Evolutionary conservation across 345 rosid genomes (phyloP), one percentile per base, ranked within the genome.

Genomic region (Raphanus raphanistrum): DNA sequence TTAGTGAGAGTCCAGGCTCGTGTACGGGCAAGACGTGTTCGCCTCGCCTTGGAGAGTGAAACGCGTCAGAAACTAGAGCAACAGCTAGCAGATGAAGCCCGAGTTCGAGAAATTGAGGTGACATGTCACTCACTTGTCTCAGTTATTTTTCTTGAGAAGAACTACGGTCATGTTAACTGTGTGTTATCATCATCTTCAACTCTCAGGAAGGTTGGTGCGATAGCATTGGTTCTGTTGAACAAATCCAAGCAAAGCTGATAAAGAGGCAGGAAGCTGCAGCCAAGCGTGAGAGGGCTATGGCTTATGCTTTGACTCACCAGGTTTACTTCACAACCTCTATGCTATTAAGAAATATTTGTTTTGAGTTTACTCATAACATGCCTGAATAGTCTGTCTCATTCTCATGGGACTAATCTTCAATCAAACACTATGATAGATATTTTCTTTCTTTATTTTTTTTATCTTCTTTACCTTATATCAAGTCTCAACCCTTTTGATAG

Each of bases 211-310:
- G 97, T 74, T 96, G 98, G 99, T 96, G 99, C 16, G 97, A 90
- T 76, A 87, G 97, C 79, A 84, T 85, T 77, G 99, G 99, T 31
- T 96, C 99, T 80, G 99, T 96, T 77, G 90, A 89, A 84, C 75
- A 96, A 78, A 96, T 93, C 79, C 98, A 96, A 87, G 80, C 94
- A 66, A 96, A 96, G 85, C 82, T 96, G 68, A 78, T 93, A 25
- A 91, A 93, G 88, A 83, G 97, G 77, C 97, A 96, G 85, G 97
- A 90, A 84, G 99, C 99, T 85, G 99, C 98, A 64, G 92, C 93
- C 60, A 96, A 91, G 86, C 97, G 99, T 60, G 99, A 96, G 86
- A 90, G 99, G 77, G 97, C 99, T 41, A 96, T 93, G 95, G 99
- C 99, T 6, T 96, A 93, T 90, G 98, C 99, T 79, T 76, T 96